phyloP scores from a whole-genome alignment of 495 filamentous ascomycete genomes.

The Durotheca rogersii region DNA sequence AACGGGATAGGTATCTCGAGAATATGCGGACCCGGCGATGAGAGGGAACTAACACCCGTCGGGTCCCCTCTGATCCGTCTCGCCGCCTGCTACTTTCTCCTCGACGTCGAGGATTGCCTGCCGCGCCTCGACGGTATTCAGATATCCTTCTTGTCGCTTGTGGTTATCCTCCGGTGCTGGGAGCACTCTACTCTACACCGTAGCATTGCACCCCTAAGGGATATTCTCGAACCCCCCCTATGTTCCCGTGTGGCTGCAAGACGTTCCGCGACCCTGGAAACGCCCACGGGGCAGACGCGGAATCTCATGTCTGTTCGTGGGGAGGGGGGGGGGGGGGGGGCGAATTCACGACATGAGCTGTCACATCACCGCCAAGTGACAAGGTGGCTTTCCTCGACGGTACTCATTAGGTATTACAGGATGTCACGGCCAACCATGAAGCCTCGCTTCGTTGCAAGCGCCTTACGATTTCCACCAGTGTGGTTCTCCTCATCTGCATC shows the following conservation, averaged over 20 bases:
- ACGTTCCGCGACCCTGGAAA: constrained; percentile 2
- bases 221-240: neutral
- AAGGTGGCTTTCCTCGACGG: neutral
- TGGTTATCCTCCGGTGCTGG: neutral
- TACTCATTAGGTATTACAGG: too few species aligned
- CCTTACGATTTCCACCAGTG: constrained; percentile 8
- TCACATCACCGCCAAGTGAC: constrained; percentile 22
- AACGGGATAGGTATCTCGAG: too few species aligned
- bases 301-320: neutral
- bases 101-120: constrained; percentile 5
- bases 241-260: constrained; percentile 3
- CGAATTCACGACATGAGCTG: too few species aligned
- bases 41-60: too few species aligned
- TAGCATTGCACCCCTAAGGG: too few species aligned
- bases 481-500: constrained; percentile 6
- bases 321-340: constrained; percentile 3
- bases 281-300: constrained; percentile 3
- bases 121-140: too few species aligned
- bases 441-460: constrained; percentile 12
- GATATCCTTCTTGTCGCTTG: neutral
- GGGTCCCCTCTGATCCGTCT: too few species aligned
- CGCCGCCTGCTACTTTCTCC: too few species aligned
- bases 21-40: too few species aligned
- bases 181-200: too few species aligned
- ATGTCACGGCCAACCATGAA: constrained; percentile 4